Conservation (phyloP, 805 yeast species). For the Yarrowia keelungensis region DNA sequence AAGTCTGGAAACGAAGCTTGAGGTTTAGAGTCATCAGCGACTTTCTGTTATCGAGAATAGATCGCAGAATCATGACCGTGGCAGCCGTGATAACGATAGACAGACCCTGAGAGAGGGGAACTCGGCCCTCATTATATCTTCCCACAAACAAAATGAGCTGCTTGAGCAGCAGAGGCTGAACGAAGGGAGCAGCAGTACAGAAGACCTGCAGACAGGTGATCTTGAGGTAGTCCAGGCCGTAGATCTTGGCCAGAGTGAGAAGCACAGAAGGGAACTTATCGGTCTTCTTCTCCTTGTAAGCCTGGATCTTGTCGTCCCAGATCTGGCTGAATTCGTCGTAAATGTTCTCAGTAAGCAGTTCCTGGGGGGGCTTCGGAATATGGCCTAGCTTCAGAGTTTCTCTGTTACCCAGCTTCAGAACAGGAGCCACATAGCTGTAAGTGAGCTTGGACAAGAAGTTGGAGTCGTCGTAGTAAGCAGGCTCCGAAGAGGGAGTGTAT, state of each 20-base stretch:
- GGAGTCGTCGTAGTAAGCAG: slow-evolving; percentile 11
- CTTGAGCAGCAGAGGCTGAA: slow-evolving; percentile 55
- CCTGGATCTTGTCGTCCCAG: slow-evolving; percentile 44
- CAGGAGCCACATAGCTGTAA: slow-evolving; percentile 3
- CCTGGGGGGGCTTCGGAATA: slow-evolving; percentile 9
- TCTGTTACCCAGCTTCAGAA: neutral
- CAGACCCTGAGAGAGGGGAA: slow-evolving; percentile 74
- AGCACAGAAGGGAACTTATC: slow-evolving; percentile 40
- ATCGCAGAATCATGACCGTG: slow-evolving; percentile 70
- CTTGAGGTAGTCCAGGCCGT: slow-evolving; percentile 53
- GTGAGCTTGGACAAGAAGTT: slow-evolving; percentile 16
- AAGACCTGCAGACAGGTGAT: slow-evolving; percentile 56
- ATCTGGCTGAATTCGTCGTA: slow-evolving; percentile 50
- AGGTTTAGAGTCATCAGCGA: slow-evolving; percentile 74
- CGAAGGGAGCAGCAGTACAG: slow-evolving; percentile 55
- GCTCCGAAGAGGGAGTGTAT: slow-evolving; percentile 16
- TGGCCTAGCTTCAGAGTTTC: slow-evolving; percentile 8
- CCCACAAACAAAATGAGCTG: slow-evolving; percentile 57
- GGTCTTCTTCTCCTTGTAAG: slow-evolving; percentile 2
- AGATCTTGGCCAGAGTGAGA: slow-evolving; percentile 49
- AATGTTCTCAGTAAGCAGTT: slow-evolving; percentile 48
- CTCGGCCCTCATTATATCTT: slow-evolving; percentile 53
- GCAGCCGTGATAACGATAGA: slow-evolving; percentile 81
- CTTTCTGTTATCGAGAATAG: slow-evolving; percentile 77
- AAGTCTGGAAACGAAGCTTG: slow-evolving; percentile 67